Evolutionary conservation across 139 green algal species (phyloP).

Genomic region (Micromonas pusilla): DNA sequence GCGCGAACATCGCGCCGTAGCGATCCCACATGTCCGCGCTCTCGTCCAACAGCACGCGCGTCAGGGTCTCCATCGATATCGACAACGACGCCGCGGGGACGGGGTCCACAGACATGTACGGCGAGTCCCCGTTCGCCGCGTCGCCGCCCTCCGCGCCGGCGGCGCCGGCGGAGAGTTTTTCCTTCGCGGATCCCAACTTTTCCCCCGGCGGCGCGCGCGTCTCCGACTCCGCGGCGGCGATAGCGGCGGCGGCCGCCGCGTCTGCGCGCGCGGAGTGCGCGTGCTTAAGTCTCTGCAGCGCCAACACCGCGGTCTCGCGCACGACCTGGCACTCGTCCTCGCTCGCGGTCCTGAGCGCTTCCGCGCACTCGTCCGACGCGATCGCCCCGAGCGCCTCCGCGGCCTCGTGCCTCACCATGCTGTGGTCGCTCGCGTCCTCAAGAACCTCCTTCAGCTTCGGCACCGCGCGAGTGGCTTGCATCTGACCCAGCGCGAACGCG

Average conservation of each 20-base stretch:
- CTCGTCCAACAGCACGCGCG: constrained; percentile 62
- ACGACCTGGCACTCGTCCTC: constrained; percentile 56
- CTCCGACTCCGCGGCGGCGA: no score
- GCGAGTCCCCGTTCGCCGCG: constrained; percentile 33
- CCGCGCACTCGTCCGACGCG: constrained; percentile 28
- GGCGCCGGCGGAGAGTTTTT: background rate
- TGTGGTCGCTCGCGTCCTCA: constrained; percentile 17
- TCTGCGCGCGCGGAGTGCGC: background rate
- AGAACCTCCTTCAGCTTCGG: background rate
- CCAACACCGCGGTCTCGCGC: constrained; percentile 91
- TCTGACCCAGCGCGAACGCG: constrained; percentile 95
- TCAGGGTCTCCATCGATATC: constrained; percentile 55
- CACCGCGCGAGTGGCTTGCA: constrained; percentile 51
- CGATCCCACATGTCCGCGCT: constrained; percentile 69
- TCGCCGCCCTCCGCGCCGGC: background rate
- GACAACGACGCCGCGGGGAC: constrained; percentile 60
- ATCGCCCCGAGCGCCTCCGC: constrained; percentile 43
- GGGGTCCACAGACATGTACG: constrained; percentile 88
- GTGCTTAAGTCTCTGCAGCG: constrained; percentile 76
- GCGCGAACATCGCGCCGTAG: constrained; percentile 91
- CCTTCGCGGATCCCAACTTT: background rate
- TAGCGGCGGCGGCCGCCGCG: no score
- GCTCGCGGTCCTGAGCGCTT: constrained; percentile 48
- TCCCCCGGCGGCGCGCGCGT: background rate
- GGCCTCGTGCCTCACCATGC: constrained; percentile 40